phyloP scores from a whole-genome alignment of 2,329 filamentous ascomycete genomes.

The Fusarium tuaranense region DNA sequence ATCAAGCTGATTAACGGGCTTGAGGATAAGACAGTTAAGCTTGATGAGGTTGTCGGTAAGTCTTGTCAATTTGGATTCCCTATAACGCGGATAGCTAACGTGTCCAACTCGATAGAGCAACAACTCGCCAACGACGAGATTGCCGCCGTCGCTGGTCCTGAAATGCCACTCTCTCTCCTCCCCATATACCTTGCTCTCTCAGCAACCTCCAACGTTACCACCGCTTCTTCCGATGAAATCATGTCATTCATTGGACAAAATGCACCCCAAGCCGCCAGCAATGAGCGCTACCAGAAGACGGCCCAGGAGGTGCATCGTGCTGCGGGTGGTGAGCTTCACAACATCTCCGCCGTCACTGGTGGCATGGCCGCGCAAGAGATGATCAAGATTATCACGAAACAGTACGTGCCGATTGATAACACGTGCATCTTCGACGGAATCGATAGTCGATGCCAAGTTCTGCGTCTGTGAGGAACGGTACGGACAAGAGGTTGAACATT shows the following conservation, averaged over 20 bases:
- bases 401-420: slow-evolving; percentile 79
- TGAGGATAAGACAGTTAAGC: slow-evolving; percentile 56
- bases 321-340: slow-evolving; percentile 89
- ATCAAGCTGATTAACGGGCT: slow-evolving; percentile 83
- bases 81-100: slow-evolving; percentile 1
- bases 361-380: slow-evolving; percentile 97
- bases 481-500: not conserved
- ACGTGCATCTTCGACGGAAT: slow-evolving; percentile 79
- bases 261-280: slow-evolving; percentile 60
- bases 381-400: slow-evolving; percentile 86
- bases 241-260: slow-evolving; percentile 57
- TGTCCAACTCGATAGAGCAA: slow-evolving; percentile 53
- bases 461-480: slow-evolving; percentile 58
- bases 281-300: slow-evolving; percentile 64
- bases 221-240: slow-evolving; percentile 65
- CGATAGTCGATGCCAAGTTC: slow-evolving; percentile 69
- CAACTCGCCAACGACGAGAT: slow-evolving; percentile 67
- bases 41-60: slow-evolving; percentile 68
- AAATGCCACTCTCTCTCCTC: slow-evolving; percentile 69
- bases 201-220: slow-evolving; percentile 61
- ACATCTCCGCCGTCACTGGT: slow-evolving; percentile 86
- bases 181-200: slow-evolving; percentile 77
- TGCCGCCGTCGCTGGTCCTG: slow-evolving; percentile 58
- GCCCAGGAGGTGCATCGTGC: slow-evolving; percentile 79
- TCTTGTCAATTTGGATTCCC: slow-evolving; percentile 5